phyloP scores from a whole-genome alignment of 208 protist species.

The Trichomonas vaginalis region DNA sequence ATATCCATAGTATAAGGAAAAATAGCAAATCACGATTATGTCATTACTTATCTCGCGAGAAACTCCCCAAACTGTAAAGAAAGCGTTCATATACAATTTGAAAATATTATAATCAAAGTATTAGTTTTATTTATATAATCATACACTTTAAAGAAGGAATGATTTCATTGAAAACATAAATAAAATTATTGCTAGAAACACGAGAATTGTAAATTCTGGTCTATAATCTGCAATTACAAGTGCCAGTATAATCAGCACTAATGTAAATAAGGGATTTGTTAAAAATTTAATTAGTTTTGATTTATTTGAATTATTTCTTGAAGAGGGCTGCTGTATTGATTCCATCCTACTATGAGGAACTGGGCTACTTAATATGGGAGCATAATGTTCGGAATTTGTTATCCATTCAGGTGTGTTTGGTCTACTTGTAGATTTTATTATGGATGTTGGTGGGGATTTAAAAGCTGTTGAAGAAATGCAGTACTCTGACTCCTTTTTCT shows the following conservation, averaged over 20 bases:
- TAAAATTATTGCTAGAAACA: neutral
- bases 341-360: neutral
- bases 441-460: neutral
- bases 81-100: too few species aligned
- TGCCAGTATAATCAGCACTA: neutral
- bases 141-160: too few species aligned
- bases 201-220: neutral
- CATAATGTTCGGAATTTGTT: neutral
- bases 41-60: too few species aligned
- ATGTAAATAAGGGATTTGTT: neutral
- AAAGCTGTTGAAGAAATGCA: neutral
- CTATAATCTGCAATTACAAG: neutral
- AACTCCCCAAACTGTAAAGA: too few species aligned
- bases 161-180: neutral
- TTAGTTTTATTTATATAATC: too few species aligned
- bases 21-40: too few species aligned
- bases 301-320: neutral
- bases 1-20: too few species aligned
- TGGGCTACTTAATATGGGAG: neutral
- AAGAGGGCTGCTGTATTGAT: neutral
- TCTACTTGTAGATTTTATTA: neutral
- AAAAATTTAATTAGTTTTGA: neutral
- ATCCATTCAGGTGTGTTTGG: neutral
- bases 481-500: neutral
- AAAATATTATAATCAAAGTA: too few species aligned